Percentiles rank a stretch among this genome's conserved stretches.
phyloP scores from a whole-genome alignment of 495 filamentous ascomycete genomes.

The Collariella sp. region DNA sequence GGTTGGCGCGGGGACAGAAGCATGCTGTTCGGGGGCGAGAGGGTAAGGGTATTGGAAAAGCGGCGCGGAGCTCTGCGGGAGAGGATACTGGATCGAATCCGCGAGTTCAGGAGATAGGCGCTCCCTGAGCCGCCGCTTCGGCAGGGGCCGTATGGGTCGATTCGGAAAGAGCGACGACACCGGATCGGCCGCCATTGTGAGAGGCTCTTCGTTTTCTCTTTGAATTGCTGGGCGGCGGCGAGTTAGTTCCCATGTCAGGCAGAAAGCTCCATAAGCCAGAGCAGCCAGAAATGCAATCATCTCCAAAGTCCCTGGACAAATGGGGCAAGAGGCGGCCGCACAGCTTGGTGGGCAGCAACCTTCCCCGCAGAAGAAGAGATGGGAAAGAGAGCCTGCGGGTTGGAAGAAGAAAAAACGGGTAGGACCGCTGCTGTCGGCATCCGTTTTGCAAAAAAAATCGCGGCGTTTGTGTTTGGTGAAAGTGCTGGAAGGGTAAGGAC shows the following conservation, averaged over 20 bases:
- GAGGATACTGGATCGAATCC: slow-evolving; percentile 72
- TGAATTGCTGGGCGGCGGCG: slow-evolving; percentile 2
- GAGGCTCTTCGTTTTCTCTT: slow-evolving; percentile 16
- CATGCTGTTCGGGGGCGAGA: slow-evolving; percentile 30
- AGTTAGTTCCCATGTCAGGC: slow-evolving; percentile 15
- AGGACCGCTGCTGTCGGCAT: background rate
- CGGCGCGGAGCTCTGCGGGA: slow-evolving; percentile 54
- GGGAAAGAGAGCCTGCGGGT: background rate
- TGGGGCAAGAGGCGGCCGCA: slow-evolving; percentile 1
- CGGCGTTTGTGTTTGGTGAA: background rate
- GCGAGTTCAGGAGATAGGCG: slow-evolving; percentile 77
- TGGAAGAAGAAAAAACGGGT: background rate
- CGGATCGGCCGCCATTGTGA: slow-evolving; percentile 59
- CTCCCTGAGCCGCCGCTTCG: slow-evolving; percentile 76
- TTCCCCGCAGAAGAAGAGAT: background rate
- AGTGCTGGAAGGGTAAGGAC: no score
- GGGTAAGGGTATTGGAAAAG: slow-evolving; percentile 68
- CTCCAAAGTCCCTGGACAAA: background rate
- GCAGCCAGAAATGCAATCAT: background rate
- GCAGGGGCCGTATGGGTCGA: slow-evolving; percentile 86
- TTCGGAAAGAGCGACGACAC: slow-evolving; percentile 71
- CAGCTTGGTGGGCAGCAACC: background rate
- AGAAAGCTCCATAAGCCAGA: background rate
- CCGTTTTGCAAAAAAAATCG: no score
- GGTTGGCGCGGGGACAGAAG: slow-evolving; percentile 11